A percentile compares a stretch with the other conserved stretches of the same genome.
phyloP scores from a whole-genome alignment of 768 basidiomycete genomes.

The Cyclocybe aegerita region DNA sequence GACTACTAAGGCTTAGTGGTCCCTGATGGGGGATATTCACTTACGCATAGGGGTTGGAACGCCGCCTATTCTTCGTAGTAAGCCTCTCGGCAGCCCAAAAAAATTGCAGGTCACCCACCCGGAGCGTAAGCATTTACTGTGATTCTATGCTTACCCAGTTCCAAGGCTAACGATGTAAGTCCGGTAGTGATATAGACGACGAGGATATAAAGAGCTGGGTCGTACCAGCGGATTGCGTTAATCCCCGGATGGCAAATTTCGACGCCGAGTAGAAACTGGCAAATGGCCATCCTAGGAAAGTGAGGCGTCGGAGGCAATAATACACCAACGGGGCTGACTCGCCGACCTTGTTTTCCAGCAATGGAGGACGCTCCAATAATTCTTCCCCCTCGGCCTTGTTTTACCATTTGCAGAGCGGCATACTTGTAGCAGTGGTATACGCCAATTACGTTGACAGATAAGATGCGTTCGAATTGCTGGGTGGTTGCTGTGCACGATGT shows the following conservation, averaged over 20 bases:
- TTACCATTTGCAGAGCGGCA: slow-evolving; percentile 59
- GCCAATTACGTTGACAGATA: slow-evolving; percentile 56
- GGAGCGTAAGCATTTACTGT: slow-evolving; percentile 31
- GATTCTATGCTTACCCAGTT: slow-evolving; percentile 22
- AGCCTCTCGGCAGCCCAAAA: background rate
- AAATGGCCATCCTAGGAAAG: slow-evolving; percentile 3
- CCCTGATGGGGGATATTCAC: background rate
- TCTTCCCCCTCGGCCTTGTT: slow-evolving; percentile 51
- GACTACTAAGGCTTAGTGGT: too few species aligned
- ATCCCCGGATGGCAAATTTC: slow-evolving; percentile 36
- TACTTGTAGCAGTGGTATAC: slow-evolving; percentile 63
- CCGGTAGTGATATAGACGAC: background rate
- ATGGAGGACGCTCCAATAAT: slow-evolving; percentile 48
- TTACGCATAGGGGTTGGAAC: background rate
- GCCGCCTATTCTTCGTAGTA: background rate
- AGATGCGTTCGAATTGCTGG: slow-evolving; percentile 39
- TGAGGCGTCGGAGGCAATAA: background rate
- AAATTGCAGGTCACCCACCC: slow-evolving; percentile 21
- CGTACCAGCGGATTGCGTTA: slow-evolving; percentile 35
- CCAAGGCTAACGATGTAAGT: slow-evolving; percentile 12
- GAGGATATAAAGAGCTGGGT: background rate
- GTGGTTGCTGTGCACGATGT: slow-evolving; percentile 23
- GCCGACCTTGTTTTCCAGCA: slow-evolving; percentile 30
- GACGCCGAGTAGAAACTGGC: slow-evolving; percentile 23
- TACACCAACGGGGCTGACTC: background rate